These are phyloP conservation scores for Peterozyma xylosa DNA, from an alignment of 805 yeast genomes.

Conservation along the genomic window DNA sequence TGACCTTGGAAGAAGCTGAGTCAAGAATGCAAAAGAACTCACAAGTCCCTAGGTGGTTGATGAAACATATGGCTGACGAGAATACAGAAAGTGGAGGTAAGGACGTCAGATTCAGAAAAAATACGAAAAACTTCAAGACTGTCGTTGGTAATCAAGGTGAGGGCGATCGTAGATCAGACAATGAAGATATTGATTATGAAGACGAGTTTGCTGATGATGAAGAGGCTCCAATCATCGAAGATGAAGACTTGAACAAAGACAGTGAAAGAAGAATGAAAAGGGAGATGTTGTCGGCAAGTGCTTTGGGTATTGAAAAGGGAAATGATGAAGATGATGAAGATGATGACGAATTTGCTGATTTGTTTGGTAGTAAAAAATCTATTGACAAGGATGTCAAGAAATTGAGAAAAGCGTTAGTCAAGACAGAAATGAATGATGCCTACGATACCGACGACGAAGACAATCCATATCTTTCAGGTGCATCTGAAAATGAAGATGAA, in stretches of 20 bases:
- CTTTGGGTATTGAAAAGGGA: slow-evolving; percentile 42
- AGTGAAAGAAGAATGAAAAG: slow-evolving; percentile 77
- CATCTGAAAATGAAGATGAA: slow-evolving; percentile 49
- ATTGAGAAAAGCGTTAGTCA: slow-evolving; percentile 73
- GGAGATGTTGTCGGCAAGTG: slow-evolving; percentile 79
- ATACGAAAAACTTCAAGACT: slow-evolving; percentile 25
- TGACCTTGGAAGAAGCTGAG: slow-evolving; percentile 95
- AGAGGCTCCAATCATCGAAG: slow-evolving; percentile 95
- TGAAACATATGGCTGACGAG: slow-evolving; percentile 76
- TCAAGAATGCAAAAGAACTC: slow-evolving; percentile 80
- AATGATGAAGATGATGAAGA: slow-evolving; percentile 51
- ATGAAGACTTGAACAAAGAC: slow-evolving; percentile 90
- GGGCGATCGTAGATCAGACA: slow-evolving; percentile 46
- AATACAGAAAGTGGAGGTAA: slow-evolving; percentile 47
- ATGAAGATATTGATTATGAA: slow-evolving; percentile 89
- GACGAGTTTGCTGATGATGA: slow-evolving; percentile 98
- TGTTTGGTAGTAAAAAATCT: slow-evolving; percentile 59
- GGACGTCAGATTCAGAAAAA: slow-evolving; percentile 38
- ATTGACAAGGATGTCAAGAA: slow-evolving; percentile 89
- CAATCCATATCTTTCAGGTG: slow-evolving; percentile 75
- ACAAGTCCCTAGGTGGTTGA: slow-evolving; percentile 86
- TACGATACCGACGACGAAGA: slow-evolving; percentile 82
- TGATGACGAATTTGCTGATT: slow-evolving; percentile 62
- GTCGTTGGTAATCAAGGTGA: slow-evolving; percentile 30
- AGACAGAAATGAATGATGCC: slow-evolving; percentile 81